Base-by-base conservation (phyloP, 1,284 basidiomycete species). In the Pseudozyma sp. region DNA sequence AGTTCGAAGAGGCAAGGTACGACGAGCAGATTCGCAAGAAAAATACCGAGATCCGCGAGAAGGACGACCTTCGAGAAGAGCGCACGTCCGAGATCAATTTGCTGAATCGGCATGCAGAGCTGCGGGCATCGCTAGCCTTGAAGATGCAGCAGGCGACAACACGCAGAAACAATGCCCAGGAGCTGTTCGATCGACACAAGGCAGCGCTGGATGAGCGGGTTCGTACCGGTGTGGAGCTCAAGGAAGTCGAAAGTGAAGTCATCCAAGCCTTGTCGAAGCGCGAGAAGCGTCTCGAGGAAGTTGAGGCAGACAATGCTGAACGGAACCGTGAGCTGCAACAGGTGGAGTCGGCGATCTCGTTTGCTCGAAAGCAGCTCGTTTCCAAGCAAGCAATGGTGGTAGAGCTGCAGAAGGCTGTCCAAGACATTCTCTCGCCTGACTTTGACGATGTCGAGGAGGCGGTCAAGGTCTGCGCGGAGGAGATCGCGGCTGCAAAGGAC, bases 41-140 rank as follows among this genome's bases (percentile, higher is more conserved):
- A 58, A 86, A 86, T 0, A 83, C 86, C 7, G 88, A 89, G 59
- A 87, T 88, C 24, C 87, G 90, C 34, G 82, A 84, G 34, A 86
- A 93, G 64, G 94, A 97, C 73, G 89, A 89, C 31, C 87, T 87
- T 52, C 88, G 92, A 30, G 94, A 96, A 34, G 85, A 86, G 29
- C 85, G 94, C 58, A 93, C 90, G 61, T 76, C 85, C 0, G 94
- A 98, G 77, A 87, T 96, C 48, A 88, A 89, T 35, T 85, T 87
- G 1, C 85, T 97, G 64, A 94, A 91, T 79, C 83, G 89, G 40
- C 94, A 97, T 81, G 91, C 93, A 0, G 92, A 95, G 68, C 87
- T 90, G 1, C 88, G 95, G 40, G 94, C 94, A 1, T 91, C 90
- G 76, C 85, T 98, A 47, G 89, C 91, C 42, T 84, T 97, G 68